These are phyloP conservation scores for Cucurbita moschata DNA, from an alignment of 306 rosid species.

Conservation along the genomic window DNA sequence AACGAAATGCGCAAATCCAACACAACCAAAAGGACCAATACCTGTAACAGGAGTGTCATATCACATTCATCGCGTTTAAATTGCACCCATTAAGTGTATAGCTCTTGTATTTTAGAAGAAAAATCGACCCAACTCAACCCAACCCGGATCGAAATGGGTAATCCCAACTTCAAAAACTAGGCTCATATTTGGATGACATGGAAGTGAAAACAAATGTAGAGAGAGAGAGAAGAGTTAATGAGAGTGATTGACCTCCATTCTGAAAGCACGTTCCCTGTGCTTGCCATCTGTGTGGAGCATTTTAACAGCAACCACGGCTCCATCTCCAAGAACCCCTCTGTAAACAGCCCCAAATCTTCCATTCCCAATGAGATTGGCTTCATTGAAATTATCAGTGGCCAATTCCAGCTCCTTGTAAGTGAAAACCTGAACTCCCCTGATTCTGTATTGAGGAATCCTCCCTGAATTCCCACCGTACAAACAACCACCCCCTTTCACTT, in stretches of 20 bases:
- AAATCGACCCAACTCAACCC: too few relatives aligned
- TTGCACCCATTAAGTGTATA: not conserved
- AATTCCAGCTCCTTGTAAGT: conserved; percentile 67
- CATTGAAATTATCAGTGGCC: conserved; percentile 54
- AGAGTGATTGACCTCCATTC: conserved; percentile 68
- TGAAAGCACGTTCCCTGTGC: conserved; percentile 93
- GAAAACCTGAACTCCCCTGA: conserved; percentile 69
- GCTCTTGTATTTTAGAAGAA: too few relatives aligned
- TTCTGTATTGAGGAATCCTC: conserved; percentile 26
- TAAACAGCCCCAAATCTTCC: conserved; percentile 58
- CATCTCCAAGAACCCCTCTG: conserved; percentile 68
- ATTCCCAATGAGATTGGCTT: conserved; percentile 50
- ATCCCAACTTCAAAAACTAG: not conserved
- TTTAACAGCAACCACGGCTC: conserved; percentile 69
- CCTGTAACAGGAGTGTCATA: not conserved
- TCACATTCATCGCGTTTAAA: not conserved
- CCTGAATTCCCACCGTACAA: conserved; percentile 50
- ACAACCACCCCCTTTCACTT: conserved; percentile 72
- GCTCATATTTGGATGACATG: not conserved
- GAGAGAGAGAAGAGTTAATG: conserved; percentile 16
- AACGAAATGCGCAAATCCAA: not conserved
- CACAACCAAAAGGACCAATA: not conserved
- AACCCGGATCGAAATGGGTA: not conserved
- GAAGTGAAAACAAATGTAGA: not conserved
- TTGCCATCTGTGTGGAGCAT: conserved; percentile 49